Evolutionary conservation across 2,329 filamentous ascomycete genomes (phyloP), one percentile per base, ranked within the genome.

Genomic region (Cladosporium sp.): DNA sequence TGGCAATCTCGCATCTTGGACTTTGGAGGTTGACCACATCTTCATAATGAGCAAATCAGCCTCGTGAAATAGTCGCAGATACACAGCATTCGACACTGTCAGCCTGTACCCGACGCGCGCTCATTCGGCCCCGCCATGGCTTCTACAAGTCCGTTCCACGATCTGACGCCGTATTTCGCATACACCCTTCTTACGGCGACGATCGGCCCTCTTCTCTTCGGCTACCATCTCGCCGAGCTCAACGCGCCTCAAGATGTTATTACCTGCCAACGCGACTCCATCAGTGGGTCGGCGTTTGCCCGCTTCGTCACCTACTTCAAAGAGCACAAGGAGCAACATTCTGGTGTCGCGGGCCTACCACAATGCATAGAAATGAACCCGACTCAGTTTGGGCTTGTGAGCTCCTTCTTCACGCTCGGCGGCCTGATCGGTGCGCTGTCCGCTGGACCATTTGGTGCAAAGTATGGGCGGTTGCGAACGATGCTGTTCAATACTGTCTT

Each of bases 171-270:
- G 4, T 95, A 89, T 70, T 82, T 97, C 62, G 67, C 93, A 63
- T 81, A 89, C 65, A 73, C 93, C 43, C 80, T 97, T 52, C 72
- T 83, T 55, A 77, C 91, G 54, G 82, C 87, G 41, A 95, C 90
- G 0, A 73, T 96, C 14, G 93, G 92, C 0, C 89, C 93, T 1
- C 79, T 97, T 42, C 89, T 96, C 64, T 98, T 96, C 67, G 93
- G 93, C 57, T 96, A 89, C 71, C 92, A 97, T 71, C 72, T 97
- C 68, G 88, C 90, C 61, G 93, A 97, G 70, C 81, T 98, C 58
- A 98, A 98, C 69, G 89, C 92, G 8, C 93, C 93, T 8, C 86
- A 96, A 78, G 86, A 91, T 76, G 89, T 95, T 64, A 86, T 98
- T 63, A 95, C 88, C 53, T 97, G 93, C 74, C 83, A 43, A 19